phyloP scores from a whole-genome alignment of 2,329 filamentous ascomycete species.

The Fusarium continuum region DNA sequence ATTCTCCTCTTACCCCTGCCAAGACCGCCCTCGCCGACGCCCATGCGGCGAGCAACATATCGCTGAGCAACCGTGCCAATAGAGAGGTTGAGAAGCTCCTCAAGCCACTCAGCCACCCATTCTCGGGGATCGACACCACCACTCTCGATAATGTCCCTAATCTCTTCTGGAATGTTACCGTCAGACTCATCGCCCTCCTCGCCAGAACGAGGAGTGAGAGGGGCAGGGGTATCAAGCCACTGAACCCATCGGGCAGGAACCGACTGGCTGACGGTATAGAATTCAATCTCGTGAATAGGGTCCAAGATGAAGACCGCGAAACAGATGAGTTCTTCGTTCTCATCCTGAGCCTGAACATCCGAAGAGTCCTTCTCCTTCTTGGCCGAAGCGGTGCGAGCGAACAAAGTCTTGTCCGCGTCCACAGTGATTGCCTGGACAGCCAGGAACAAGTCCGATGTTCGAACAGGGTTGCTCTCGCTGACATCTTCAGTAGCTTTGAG shows the following conservation, averaged over 20 bases:
- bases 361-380: slow-evolving; percentile 66
- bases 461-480: slow-evolving; percentile 86
- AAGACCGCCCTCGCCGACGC: slow-evolving; percentile 82
- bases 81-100: slow-evolving; percentile 81
- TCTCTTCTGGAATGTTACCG: slow-evolving; percentile 75
- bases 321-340: slow-evolving; percentile 69
- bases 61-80: slow-evolving; percentile 91
- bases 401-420: slow-evolving; percentile 71
- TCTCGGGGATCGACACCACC: slow-evolving; percentile 89
- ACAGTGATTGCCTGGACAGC: slow-evolving; percentile 88
- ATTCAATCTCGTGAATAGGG: slow-evolving; percentile 90
- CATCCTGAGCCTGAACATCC: slow-evolving; percentile 60
- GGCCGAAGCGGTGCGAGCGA: slow-evolving; percentile 64
- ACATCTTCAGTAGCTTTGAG: slow-evolving; percentile 80
- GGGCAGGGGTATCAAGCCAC: slow-evolving; percentile 85
- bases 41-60: slow-evolving; percentile 95
- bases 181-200: slow-evolving; percentile 55
- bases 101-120: slow-evolving; percentile 98
- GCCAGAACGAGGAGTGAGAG: slow-evolving; percentile 62
- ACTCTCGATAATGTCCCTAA: slow-evolving; percentile 81
- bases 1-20: slow-evolving; percentile 69
- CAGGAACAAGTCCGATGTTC: slow-evolving; percentile 94
- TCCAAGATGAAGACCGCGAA: slow-evolving; percentile 87
- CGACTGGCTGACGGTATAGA: slow-evolving; percentile 82
- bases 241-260: slow-evolving; percentile 86